Evolutionary conservation across 2,329 filamentous ascomycete species (phyloP).

Genomic region (Metarhizium guizhouense): DNA sequence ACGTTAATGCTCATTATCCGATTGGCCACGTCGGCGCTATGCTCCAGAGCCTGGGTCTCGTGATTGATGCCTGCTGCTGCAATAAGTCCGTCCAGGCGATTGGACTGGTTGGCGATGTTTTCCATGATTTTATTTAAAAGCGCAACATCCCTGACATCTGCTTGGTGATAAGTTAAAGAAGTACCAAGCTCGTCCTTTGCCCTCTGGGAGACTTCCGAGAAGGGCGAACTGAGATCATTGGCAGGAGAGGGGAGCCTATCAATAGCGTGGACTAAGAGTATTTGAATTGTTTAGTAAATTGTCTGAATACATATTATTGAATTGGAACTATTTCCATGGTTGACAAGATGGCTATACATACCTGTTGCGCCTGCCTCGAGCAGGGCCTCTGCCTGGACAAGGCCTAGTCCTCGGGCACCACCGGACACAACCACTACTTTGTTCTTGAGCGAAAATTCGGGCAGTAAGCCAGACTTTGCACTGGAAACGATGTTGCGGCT

Average conservation of each 20-base stretch:
- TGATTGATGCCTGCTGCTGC: constrained; percentile 42
- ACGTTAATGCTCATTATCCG: constrained; percentile 79
- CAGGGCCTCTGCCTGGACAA: constrained; percentile 70
- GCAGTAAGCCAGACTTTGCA: constrained; percentile 29
- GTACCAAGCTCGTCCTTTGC: constrained; percentile 57
- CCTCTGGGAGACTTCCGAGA: constrained; percentile 54
- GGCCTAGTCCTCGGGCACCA: constrained; percentile 65
- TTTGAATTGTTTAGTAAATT: too few species aligned
- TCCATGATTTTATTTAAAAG: constrained; percentile 58
- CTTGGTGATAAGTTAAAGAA: constrained; percentile 62
- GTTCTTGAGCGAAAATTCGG: constrained; percentile 67
- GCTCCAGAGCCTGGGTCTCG: constrained; percentile 57
- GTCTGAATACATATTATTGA: too few species aligned
- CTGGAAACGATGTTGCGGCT: neutral
- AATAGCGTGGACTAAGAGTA: constrained; percentile 50
- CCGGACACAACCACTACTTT: constrained; percentile 72
- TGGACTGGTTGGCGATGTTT: constrained; percentile 59
- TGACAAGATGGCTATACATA: constrained; percentile 15
- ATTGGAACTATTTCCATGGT: neutral
- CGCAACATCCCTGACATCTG: constrained; percentile 69
- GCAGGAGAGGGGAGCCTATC: constrained; percentile 50
- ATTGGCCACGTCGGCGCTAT: constrained; percentile 64
- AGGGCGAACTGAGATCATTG: constrained; percentile 40
- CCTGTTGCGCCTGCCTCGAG: constrained; percentile 69
- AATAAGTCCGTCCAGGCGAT: constrained; percentile 60